These are phyloP conservation scores for Cryptococcus floricola DNA, from an alignment of 1,284 basidiomycete species.

Conservation along the genomic window DNA sequence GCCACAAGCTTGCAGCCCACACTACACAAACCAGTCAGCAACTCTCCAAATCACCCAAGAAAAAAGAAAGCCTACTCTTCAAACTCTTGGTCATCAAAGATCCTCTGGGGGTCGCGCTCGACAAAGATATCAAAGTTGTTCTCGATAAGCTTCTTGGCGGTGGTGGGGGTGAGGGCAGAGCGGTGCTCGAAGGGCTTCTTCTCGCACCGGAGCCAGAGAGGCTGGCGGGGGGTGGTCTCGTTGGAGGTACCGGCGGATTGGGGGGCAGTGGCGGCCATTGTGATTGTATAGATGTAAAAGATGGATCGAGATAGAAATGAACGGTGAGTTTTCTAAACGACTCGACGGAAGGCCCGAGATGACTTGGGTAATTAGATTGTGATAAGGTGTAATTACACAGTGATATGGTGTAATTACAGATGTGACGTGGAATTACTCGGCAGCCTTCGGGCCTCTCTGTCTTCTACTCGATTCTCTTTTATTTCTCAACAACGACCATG, in stretches of 20 bases:
- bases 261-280: conserved; percentile 16
- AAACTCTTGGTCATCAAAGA: conserved; percentile 92
- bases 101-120: conserved; percentile 89
- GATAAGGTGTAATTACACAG: background rate
- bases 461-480: background rate
- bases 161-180: conserved; percentile 88
- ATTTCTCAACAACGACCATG: conserved; percentile 9
- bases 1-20: conserved; percentile 85
- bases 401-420: background rate
- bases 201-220: conserved; percentile 87
- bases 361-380: too few relatives aligned
- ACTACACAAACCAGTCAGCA: conserved; percentile 48
- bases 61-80: conserved; percentile 64
- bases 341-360: background rate
- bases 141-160: conserved; percentile 83
- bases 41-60: background rate
- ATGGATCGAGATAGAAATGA: background rate
- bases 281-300: background rate
- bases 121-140: conserved; percentile 88
- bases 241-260: conserved; percentile 37
- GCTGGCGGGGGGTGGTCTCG: conserved; percentile 40
- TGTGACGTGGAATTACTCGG: conserved; percentile 1
- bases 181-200: conserved; percentile 92
- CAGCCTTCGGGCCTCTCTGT: background rate
- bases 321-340: background rate